Conservation (phyloP, 1,284 basidiomycete genomes). For the Papiliotrema flavescens region DNA sequence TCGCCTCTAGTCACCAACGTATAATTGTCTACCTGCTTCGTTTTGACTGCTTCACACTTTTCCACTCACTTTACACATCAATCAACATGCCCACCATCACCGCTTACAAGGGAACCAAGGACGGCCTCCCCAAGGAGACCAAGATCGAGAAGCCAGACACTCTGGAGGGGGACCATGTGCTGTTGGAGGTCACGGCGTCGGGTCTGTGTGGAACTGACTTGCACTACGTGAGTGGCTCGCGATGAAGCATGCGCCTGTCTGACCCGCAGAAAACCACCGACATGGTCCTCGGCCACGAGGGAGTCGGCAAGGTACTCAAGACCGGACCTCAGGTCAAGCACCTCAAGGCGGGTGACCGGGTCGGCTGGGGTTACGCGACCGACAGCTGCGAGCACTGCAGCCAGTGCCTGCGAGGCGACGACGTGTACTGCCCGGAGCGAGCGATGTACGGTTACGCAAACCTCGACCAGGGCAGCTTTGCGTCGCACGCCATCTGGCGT, state of each 20-base stretch:
- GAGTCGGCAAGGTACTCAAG: conserved; percentile 10
- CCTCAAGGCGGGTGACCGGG: conserved; percentile 15
- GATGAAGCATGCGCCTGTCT: not conserved
- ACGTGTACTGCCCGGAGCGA: conserved; percentile 13
- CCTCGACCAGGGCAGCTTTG: conserved; percentile 15
- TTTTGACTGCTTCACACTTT: too few relatives aligned
- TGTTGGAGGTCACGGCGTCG: conserved; percentile 12
- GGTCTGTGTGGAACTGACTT: conserved; percentile 13
- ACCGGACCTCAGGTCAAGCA: conserved; percentile 9
- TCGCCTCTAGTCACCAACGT: too few relatives aligned
- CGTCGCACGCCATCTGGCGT: conserved; percentile 9
- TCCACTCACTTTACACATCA: too few relatives aligned
- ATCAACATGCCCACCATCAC: conserved; percentile 16
- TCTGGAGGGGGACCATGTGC: conserved; percentile 11
- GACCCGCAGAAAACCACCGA: not conserved
- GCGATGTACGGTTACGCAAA: conserved; percentile 8
- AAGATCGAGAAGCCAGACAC: conserved; percentile 8
- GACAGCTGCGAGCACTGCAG: conserved; percentile 14
- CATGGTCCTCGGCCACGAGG: conserved; percentile 18
- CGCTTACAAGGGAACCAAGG: conserved; percentile 16
- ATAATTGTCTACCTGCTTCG: too few relatives aligned
- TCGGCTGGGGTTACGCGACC: conserved; percentile 16
- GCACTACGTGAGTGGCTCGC: not conserved
- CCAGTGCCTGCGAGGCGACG: conserved; percentile 8
- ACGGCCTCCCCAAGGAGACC: conserved; percentile 6